phyloP scores from a whole-genome alignment of 371 early-diverging fungal genomes.

The Mucor irregularis region DNA sequence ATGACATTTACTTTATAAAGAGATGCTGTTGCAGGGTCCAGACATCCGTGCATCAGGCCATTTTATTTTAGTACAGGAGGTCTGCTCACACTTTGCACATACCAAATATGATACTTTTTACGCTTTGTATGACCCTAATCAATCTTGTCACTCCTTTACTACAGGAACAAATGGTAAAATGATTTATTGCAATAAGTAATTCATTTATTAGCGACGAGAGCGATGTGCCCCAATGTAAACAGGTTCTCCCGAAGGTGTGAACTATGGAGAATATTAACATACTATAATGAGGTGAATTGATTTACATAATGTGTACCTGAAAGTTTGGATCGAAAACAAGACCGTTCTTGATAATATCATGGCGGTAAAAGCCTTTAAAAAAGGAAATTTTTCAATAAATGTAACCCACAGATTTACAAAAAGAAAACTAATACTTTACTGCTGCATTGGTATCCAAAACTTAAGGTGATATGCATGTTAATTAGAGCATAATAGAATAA shows the following conservation, averaged over 20 bases:
- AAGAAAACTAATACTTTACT: no score
- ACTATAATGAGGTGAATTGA: no score
- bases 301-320: no score
- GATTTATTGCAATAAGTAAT: neutral
- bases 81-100: no score
- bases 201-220: conserved; percentile 1
- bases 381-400: no score
- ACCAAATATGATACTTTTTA: no score
- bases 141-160: no score
- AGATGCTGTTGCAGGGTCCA: conserved; percentile 12
- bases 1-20: conserved; percentile 7
- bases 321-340: conserved; percentile 72
- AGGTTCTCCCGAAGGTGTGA: conserved; percentile 33
- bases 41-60: conserved; percentile 12
- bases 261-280: conserved; percentile 17
- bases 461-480: conserved; percentile 7
- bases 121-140: no score
- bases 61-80: neutral
- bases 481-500: neutral
- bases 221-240: conserved; percentile 36
- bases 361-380: conserved; percentile 72
- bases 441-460: conserved; percentile 77
- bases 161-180: no score
- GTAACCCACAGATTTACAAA: no score
- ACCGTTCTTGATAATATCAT: conserved; percentile 64